These are phyloP conservation scores for Zymoseptoria tritici DNA, from an alignment of 2,329 filamentous ascomycete species.

Conservation along the genomic window DNA sequence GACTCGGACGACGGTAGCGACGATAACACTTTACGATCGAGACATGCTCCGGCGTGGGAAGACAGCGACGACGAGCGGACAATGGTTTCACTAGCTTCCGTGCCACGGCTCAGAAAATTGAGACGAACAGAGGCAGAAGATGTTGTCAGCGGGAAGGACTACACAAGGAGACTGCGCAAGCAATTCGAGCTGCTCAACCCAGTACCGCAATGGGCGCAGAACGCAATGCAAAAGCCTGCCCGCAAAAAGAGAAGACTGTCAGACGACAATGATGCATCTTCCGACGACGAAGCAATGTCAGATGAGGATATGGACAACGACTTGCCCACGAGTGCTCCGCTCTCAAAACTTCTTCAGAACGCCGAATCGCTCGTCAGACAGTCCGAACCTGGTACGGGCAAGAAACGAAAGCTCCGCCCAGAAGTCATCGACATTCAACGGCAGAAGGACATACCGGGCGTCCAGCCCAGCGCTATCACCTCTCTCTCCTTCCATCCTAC, in stretches of 20 bases:
- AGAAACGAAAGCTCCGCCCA: slow-evolving; percentile 67
- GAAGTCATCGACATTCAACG: slow-evolving; percentile 87
- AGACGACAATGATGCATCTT: slow-evolving; percentile 31
- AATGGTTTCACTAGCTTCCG: slow-evolving; percentile 70
- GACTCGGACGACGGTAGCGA: slow-evolving; percentile 37
- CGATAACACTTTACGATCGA: slow-evolving; percentile 31
- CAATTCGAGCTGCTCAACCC: slow-evolving; percentile 59
- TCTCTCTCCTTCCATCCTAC: slow-evolving; percentile 84
- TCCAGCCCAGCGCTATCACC: slow-evolving; percentile 68
- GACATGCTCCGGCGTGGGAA: slow-evolving; percentile 65
- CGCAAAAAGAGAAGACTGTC: slow-evolving; percentile 43
- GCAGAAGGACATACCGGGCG: slow-evolving; percentile 73
- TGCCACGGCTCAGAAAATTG: slow-evolving; percentile 72
- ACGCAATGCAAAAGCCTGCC: slow-evolving; percentile 34
- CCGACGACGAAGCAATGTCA: slow-evolving; percentile 46
- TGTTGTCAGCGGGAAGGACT: slow-evolving; percentile 77
- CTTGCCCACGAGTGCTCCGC: slow-evolving; percentile 60
- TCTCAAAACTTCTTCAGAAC: slow-evolving; percentile 73
- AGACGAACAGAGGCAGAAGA: slow-evolving; percentile 76
- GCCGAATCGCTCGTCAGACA: slow-evolving; percentile 56
- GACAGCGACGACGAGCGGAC: slow-evolving; percentile 94
- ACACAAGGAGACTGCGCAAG: slow-evolving; percentile 67
- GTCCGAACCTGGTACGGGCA: slow-evolving; percentile 41
- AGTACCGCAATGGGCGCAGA: slow-evolving; percentile 53
- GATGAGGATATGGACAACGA: slow-evolving; percentile 47